Evolutionary conservation across 495 filamentous ascomycete genomes (phyloP), one percentile per base, ranked within the genome.

Genomic region (Filosporella fistucella): DNA sequence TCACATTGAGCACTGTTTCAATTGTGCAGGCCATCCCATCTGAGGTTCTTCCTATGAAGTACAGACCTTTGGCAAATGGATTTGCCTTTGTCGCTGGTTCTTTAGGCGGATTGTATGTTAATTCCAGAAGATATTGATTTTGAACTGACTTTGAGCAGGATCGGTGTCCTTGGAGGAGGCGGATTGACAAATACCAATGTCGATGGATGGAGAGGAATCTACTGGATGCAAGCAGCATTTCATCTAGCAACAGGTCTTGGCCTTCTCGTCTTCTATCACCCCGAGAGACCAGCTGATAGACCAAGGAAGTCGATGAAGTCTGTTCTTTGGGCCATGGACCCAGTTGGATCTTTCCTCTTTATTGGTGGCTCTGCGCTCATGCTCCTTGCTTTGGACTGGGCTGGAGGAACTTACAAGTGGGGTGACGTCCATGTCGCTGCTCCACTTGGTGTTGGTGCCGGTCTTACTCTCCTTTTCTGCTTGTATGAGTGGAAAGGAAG

Each of bases 151-250:
- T 12, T 28, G 21, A 16, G 14, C 26, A 75, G 71, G 18, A 54
- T 72, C 36, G 74, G 69, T 11, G 54, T 62, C 12, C 55, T 78
- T 3, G 68, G 69, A 26, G 71, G 73, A 3, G 75, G 75, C 6
- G 75, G 63, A n/a, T 65, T 76, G 3, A 76, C 75, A 0, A 75
- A 76, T 40, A 47, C 59, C 1, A 62, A 57, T 54, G 36, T 62
- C 1, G 54, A 50, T 0, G 76, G 76, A 16, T 80, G 76, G 76
- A 63, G 76, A 3, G 66, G 69, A 41, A 78, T 78, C 42, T 80
- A 77, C 61, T 79, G 74, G 76, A 76, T 80, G 12, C 76, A 80
- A 59, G 76, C 76, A 0, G 73, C 63, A 3, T 72, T 78, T 50
- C 74, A 77, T 40, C 60, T 60, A n/a, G 51, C 63, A 7, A 74